Conservation (phyloP, 169 alveolate species). For the Plasmodium coatneyi region DNA sequence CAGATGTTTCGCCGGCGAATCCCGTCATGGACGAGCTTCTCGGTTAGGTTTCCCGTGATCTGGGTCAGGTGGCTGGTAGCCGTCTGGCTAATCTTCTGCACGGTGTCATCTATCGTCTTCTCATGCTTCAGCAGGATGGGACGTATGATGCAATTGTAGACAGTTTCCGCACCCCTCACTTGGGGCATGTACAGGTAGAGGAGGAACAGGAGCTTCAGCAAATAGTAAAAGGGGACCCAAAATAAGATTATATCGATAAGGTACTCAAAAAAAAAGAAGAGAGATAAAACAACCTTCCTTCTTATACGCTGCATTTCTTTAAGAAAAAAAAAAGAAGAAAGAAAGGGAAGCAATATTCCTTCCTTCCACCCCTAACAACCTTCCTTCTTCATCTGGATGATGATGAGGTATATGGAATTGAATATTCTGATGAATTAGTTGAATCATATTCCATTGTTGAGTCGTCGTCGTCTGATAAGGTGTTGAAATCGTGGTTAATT, state of each 20-base stretch:
- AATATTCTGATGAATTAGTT: no score
- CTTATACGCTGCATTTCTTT: no score
- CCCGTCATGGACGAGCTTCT: constrained; percentile 47
- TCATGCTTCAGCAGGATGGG: constrained; percentile 80
- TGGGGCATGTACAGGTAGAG: constrained; percentile 89
- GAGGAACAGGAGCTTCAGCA: constrained; percentile 88
- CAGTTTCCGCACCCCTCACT: constrained; percentile 80
- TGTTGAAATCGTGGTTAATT: no score
- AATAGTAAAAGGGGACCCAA: constrained; percentile 92
- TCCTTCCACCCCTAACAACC: no score
- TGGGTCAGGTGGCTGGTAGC: constrained; percentile 73
- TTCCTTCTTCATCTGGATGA: no score
- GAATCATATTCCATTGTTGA: no score
- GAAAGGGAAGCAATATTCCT: no score
- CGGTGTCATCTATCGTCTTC: constrained; percentile 78
- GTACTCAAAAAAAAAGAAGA: constrained; percentile 88
- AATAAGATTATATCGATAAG: constrained; percentile 88
- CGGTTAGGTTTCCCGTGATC: constrained; percentile 47
- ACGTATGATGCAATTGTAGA: constrained; percentile 78
- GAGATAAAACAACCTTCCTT: no score
- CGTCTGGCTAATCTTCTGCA: constrained; percentile 74
- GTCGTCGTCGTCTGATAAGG: no score
- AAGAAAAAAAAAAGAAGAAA: no score
- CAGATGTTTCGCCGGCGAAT: constrained; percentile 36
- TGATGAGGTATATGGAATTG: no score